Conservation (phyloP, 305 asterid genomes). For the Plantago coronopus region DNA sequence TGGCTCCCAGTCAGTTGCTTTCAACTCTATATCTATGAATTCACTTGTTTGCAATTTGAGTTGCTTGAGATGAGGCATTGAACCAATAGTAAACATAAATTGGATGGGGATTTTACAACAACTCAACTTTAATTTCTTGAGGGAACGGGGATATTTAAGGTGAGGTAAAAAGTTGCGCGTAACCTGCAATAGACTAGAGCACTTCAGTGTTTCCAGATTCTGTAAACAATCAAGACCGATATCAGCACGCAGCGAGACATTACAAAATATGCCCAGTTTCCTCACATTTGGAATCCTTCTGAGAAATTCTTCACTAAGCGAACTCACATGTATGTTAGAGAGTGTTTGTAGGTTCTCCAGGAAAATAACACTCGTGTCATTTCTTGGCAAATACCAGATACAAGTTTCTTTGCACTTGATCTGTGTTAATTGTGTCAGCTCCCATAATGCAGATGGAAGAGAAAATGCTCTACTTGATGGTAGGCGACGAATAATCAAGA, state of each 20-base stretch:
- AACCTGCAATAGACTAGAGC: neutral
- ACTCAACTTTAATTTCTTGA: neutral
- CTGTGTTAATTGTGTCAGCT: neutral
- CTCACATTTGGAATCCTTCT: neutral
- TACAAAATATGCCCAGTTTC: neutral
- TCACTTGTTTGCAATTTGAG: constrained; percentile 1
- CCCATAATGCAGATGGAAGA: constrained; percentile 5
- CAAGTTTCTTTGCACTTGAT: constrained; percentile 5
- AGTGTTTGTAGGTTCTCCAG: constrained; percentile 1
- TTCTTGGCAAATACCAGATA: neutral
- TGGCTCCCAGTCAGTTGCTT: too few relatives aligned
- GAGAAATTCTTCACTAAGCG: neutral
- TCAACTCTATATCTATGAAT: too few relatives aligned
- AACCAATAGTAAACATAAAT: neutral
- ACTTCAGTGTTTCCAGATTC: constrained; percentile 4
- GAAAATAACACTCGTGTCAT: neutral
- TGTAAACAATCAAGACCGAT: neutral
- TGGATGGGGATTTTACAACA: neutral
- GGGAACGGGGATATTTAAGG: neutral
- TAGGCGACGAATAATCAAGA: neutral
- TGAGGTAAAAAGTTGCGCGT: neutral
- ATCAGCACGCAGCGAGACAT: neutral
- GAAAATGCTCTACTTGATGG: neutral
- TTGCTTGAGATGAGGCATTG: constrained; percentile 1
- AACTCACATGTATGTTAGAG: neutral